Evolutionary conservation across 83 land plant species (phyloP), one percentile per base, ranked within the genome.

Genomic region (Picea abies): DNA sequence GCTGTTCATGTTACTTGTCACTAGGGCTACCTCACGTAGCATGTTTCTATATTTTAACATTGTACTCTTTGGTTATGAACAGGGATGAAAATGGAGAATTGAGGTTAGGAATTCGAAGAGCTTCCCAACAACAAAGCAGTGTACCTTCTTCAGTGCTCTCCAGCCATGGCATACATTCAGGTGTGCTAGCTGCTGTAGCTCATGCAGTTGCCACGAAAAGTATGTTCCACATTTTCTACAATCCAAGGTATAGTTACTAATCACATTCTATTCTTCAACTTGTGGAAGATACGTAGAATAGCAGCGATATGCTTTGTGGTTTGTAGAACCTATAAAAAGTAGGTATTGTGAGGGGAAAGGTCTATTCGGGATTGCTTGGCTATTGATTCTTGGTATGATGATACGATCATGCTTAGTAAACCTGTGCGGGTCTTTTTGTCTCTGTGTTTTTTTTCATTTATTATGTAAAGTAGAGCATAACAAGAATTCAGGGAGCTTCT

Each of bases 61-160:
- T 35, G 49, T 79, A 61, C 22, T 9, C 10, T 26, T 62, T 79
- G 8, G 79, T 63, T 29, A 2, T 39, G 15, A 41, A 76, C 85
- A 96, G 98, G 82, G 96, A 91, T 73, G 94, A 90, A 73, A 88
- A 86, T 86, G 96, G 92, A 77, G 93, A 92, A 63, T 87, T 96
- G 79, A 86, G 93, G 49, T 83, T 96, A 63, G 98, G 98, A 69
- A 86, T 96, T 15, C 88, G 98, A 80, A 88, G 97, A 72, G 91
- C 93, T 83, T 82, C 79, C 39, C 85, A 90, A 67, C 96, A 91
- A 26, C 90, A 85, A 87, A 85, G 84, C 61, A 79, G 84, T 37
- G 84, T 89, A 25, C 91, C 92, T 64, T 88, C 88, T 68, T 89
- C 93, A 41, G 80, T 92, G 73, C 62, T 90, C 39, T 77, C 90